Percentiles rank a stretch among this genome's conserved stretches.
Evolutionary conservation across 1,284 basidiomycete genomes (phyloP).

Genomic region (Cutaneotrichosporon dermatis): DNA sequence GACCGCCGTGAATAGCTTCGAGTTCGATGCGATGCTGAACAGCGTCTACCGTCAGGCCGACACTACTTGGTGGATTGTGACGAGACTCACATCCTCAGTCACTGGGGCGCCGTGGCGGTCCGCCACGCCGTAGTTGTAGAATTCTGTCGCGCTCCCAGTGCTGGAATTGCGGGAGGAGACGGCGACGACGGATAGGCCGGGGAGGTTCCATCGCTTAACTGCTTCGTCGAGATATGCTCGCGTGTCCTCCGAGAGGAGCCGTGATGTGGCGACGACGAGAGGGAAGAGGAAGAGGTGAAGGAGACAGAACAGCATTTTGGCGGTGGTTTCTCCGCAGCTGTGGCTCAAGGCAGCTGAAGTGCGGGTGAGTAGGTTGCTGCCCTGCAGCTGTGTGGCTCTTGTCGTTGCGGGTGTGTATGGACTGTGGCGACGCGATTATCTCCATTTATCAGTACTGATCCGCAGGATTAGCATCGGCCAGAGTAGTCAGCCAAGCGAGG

Average conservation of each 20-base stretch:
- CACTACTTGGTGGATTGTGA: neutral
- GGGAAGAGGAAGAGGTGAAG: too few species aligned
- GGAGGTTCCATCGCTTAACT: neutral
- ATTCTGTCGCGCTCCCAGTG: neutral
- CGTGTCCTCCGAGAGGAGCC: neutral
- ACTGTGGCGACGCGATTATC: too few species aligned
- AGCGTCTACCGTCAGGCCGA: constrained; percentile 36
- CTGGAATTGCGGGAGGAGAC: neutral
- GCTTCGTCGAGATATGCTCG: neutral
- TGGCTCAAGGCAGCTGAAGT: too few species aligned
- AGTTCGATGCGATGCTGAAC: constrained; percentile 52
- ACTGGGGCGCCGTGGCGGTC: neutral
- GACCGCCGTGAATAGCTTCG: constrained; percentile 52
- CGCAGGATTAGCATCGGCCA: too few species aligned
- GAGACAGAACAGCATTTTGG: too few species aligned
- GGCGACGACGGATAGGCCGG: neutral
- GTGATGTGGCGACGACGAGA: neutral
- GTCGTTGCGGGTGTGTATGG: too few species aligned
- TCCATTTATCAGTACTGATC: too few species aligned
- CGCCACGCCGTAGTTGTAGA: neutral
- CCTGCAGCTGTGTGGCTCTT: too few species aligned
- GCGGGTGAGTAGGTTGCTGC: too few species aligned
- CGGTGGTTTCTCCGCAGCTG: too few species aligned
- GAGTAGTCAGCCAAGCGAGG: too few species aligned
- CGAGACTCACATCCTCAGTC: neutral